phyloP scores from a whole-genome alignment of 345 rosid genomes.

The Murraya koenigii region DNA sequence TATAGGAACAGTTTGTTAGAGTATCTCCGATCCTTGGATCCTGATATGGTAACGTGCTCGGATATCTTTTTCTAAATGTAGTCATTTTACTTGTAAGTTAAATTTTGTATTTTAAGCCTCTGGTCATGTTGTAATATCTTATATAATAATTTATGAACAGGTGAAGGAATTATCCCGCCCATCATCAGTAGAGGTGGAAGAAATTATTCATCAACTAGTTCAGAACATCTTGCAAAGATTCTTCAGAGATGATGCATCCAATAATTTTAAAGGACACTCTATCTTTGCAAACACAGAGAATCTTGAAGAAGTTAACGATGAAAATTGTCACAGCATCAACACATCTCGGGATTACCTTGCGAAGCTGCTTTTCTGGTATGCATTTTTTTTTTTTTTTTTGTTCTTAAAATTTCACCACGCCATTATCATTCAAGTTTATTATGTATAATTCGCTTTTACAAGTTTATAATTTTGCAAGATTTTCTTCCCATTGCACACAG shows the following conservation, averaged over 20 bases:
- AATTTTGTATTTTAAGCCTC: conserved; percentile 8
- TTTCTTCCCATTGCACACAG: neutral
- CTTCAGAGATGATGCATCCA: conserved; percentile 42
- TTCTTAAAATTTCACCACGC: neutral
- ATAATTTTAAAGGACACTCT: conserved; percentile 33
- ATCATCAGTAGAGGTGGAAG: conserved; percentile 84
- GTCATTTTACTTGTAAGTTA: neutral
- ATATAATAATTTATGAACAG: conserved; percentile 26
- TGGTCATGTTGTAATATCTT: neutral
- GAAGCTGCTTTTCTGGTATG: conserved; percentile 88
- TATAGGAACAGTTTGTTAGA: conserved; percentile 73
- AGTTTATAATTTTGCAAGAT: neutral
- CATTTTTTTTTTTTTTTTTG: too few species aligned
- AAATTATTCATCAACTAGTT: conserved; percentile 80
- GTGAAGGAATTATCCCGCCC: conserved; percentile 78
- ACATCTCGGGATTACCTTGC: conserved; percentile 92
- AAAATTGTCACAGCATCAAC: conserved; percentile 39
- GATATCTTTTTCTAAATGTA: neutral
- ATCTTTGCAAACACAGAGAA: conserved; percentile 24
- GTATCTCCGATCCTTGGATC: conserved; percentile 78
- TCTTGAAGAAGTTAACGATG: conserved; percentile 37
- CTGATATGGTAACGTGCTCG: conserved; percentile 50
- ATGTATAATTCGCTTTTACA: neutral
- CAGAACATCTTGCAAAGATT: conserved; percentile 50
- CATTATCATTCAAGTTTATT: neutral